These are phyloP conservation scores for Monosporascus sp. DNA, from an alignment of 2,329 filamentous ascomycete species.

Conservation along the genomic window DNA sequence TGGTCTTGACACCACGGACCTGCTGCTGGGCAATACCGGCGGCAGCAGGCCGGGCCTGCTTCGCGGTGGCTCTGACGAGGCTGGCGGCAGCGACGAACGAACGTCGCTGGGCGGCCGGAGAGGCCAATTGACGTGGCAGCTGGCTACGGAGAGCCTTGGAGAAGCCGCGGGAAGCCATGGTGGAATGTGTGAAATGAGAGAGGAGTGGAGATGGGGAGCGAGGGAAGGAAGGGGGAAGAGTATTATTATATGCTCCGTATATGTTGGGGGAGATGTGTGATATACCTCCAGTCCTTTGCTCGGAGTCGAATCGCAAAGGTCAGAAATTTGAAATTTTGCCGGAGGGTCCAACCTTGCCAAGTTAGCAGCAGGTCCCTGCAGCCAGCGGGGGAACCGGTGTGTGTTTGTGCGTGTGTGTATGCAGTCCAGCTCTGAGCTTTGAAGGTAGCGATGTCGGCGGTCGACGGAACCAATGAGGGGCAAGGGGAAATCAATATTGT, in stretches of 20 bases:
- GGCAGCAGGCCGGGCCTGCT: constrained; percentile 42
- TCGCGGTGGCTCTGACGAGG: constrained; percentile 49
- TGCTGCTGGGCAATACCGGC: constrained; percentile 50
- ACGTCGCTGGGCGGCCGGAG: constrained; percentile 56
- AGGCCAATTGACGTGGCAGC: constrained; percentile 58
- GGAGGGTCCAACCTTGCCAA: background rate
- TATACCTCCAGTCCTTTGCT: too few species aligned
- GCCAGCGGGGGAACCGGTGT: too few species aligned
- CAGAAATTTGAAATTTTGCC: constrained; percentile 6
- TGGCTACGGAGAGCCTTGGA: constrained; percentile 60
- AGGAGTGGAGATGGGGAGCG: constrained; percentile 26
- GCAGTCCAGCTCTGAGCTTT: too few species aligned
- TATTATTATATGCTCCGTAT: constrained; percentile 3
- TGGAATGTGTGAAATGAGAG: constrained; percentile 29
- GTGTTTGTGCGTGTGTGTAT: too few species aligned
- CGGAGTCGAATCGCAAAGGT: background rate
- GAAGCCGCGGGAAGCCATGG: constrained; percentile 75
- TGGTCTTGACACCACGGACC: constrained; percentile 90
- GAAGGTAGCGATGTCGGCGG: too few species aligned
- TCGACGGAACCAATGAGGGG: too few species aligned
- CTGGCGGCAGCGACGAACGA: constrained; percentile 57
- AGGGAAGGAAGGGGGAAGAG: constrained; percentile 20
- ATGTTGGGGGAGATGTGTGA: constrained; percentile 9
- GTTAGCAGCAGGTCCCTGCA: background rate
- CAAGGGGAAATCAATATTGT: too few species aligned